Evolutionary conservation across 2,329 filamentous ascomycete genomes (phyloP).

Genomic region (Trichoderma cornu-damae): DNA sequence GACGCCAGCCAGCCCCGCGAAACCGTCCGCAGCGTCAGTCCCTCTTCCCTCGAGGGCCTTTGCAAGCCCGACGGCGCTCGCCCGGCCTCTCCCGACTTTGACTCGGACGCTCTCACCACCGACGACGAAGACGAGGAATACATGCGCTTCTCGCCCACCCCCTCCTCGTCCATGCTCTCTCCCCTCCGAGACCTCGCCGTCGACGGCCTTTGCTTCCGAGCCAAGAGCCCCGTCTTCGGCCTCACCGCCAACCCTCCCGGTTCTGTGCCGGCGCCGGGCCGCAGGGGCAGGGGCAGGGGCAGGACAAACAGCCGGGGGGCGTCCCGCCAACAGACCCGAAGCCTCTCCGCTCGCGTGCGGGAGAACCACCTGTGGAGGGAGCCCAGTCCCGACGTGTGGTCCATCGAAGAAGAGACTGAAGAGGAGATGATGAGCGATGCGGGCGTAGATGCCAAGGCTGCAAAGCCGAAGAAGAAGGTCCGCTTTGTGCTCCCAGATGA

Average conservation of each 20-base stretch:
- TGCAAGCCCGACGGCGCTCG: slow-evolving; percentile 37
- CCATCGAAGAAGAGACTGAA: slow-evolving; percentile 55
- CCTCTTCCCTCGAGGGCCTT: slow-evolving; percentile 50
- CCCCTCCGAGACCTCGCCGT: slow-evolving; percentile 42
- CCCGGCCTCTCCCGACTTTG: slow-evolving; percentile 34
- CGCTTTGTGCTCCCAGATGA: slow-evolving; percentile 48
- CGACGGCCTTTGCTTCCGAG: slow-evolving; percentile 31
- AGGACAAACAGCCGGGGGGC: slow-evolving; percentile 30
- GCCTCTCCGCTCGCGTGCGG: slow-evolving; percentile 32
- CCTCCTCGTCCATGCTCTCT: slow-evolving; percentile 36
- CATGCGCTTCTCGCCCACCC: slow-evolving; percentile 42
- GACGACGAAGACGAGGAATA: slow-evolving; percentile 49
- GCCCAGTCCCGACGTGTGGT: slow-evolving; percentile 56
- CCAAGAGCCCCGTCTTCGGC: slow-evolving; percentile 32
- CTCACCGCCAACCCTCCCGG: slow-evolving; percentile 27
- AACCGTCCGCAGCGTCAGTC: slow-evolving; percentile 51
- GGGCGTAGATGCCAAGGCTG: slow-evolving; percentile 34
- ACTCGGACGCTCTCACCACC: slow-evolving; percentile 41
- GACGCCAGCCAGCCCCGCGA: slow-evolving; percentile 41
- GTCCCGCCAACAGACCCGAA: slow-evolving; percentile 28
- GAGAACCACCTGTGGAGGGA: slow-evolving; percentile 48
- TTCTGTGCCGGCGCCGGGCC: slow-evolving; percentile 10
- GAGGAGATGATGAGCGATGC: slow-evolving; percentile 42
- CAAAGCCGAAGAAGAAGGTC: slow-evolving; percentile 53
- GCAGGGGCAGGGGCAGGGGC: slow-evolving; percentile 22